These are phyloP conservation scores for Coprinopsis sp. DNA, from an alignment of 768 basidiomycete genomes.

Conservation along the genomic window DNA sequence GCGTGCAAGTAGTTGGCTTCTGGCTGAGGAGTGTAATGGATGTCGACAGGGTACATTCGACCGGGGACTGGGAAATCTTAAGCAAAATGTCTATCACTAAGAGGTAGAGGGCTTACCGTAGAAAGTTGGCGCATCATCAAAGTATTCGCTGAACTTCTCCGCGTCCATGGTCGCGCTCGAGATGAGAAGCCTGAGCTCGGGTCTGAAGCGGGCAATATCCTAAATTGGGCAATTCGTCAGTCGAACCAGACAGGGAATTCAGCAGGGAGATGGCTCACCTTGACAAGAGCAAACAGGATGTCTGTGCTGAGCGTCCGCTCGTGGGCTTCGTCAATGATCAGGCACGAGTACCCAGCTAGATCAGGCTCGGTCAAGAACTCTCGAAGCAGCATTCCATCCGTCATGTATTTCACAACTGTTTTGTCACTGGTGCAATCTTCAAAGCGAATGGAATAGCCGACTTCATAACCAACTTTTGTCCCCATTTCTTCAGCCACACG, in stretches of 20 bases:
- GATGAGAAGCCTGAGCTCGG: slow-evolving; percentile 88
- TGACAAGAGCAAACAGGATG: slow-evolving; percentile 96
- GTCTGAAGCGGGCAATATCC: slow-evolving; percentile 96
- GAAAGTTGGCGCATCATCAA: slow-evolving; percentile 94
- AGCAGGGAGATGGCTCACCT: slow-evolving; percentile 57
- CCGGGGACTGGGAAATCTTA: slow-evolving; percentile 86
- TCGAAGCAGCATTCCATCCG: slow-evolving; percentile 95
- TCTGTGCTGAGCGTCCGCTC: slow-evolving; percentile 97
- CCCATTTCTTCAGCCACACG: slow-evolving; percentile 99
- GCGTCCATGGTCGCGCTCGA: slow-evolving; percentile 98
- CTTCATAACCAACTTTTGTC: slow-evolving; percentile 93
- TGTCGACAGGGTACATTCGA: slow-evolving; percentile 94
- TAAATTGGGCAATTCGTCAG: slow-evolving; percentile 28
- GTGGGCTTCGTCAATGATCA: slow-evolving; percentile 99
- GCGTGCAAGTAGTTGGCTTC: slow-evolving; percentile 99
- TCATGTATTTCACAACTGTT: slow-evolving; percentile 99
- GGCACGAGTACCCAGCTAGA: slow-evolving; percentile 87
- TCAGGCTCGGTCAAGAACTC: slow-evolving; percentile 98
- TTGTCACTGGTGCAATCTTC: slow-evolving; percentile 99
- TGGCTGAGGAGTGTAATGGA: slow-evolving; percentile 98
- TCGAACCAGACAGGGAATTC: slow-evolving; percentile 2
- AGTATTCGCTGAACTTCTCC: slow-evolving; percentile 96
- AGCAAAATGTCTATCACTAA: no score
- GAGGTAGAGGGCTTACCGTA: slow-evolving; percentile 80
- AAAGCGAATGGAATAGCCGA: slow-evolving; percentile 99